Evolutionary conservation across 768 basidiomycete species (phyloP).

Genomic region (Lactarius trivialis): DNA sequence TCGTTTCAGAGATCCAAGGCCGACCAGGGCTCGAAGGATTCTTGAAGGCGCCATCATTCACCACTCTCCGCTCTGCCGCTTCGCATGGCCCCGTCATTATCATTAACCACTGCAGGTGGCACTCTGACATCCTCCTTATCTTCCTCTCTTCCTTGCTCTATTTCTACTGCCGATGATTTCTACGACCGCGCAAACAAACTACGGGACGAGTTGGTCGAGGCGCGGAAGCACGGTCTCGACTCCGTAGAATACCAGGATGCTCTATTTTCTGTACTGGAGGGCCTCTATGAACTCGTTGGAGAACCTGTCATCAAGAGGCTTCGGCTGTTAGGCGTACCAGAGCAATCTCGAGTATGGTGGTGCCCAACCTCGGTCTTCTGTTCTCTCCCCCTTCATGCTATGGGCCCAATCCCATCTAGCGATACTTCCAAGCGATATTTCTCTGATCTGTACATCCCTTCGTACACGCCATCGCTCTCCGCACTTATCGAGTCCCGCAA

Average conservation of each 20-base stretch:
- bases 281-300: constrained; percentile 3
- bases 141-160: no score
- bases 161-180: not conserved
- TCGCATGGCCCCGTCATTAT: constrained; percentile 2
- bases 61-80: not conserved
- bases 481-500: not conserved
- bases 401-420: constrained; percentile 5
- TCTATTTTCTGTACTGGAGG: not conserved
- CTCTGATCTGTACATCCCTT: constrained; percentile 2
- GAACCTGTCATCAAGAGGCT: not conserved
- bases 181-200: not conserved
- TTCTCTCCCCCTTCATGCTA: constrained; percentile 1
- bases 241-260: not conserved
- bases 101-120: constrained; percentile 1
- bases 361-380: not conserved
- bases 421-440: not conserved
- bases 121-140: constrained; percentile 1
- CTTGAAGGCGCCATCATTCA: not conserved
- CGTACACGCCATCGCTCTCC: not conserved
- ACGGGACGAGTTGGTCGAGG: not conserved
- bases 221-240: not conserved
- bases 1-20: not conserved
- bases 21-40: constrained; percentile 1
- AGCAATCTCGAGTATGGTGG: constrained; percentile 4
- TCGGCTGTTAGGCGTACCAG: not conserved